Evolutionary conservation across 2,329 filamentous ascomycete species (phyloP).

Genomic region (Nectriaceae sp.): DNA sequence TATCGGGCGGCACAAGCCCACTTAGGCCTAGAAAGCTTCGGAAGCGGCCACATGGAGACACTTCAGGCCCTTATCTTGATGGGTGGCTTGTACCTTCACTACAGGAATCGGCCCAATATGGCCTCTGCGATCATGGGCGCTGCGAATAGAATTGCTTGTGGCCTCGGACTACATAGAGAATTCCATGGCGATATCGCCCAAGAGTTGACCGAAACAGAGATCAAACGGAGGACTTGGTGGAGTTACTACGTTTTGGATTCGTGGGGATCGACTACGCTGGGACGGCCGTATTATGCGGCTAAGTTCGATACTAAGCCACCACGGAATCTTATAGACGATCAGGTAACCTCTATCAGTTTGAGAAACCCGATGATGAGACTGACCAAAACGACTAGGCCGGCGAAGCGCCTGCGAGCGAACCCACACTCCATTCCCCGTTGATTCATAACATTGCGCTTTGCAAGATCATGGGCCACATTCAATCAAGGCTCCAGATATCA

Average conservation of each 20-base stretch:
- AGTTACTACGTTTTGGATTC: constrained; percentile 73
- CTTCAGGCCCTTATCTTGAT: constrained; percentile 71
- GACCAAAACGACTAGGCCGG: constrained; percentile 1
- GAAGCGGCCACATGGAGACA: constrained; percentile 60
- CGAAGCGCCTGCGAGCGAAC: background rate
- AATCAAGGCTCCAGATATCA: background rate
- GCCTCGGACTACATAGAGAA: constrained; percentile 67
- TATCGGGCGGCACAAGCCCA: constrained; percentile 69
- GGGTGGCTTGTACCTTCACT: constrained; percentile 76
- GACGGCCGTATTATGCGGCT: constrained; percentile 69
- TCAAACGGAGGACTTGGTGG: constrained; percentile 65
- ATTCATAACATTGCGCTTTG: constrained; percentile 68
- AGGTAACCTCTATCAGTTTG: background rate
- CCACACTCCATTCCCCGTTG: background rate
- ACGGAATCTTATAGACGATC: background rate
- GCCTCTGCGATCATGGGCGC: constrained; percentile 72
- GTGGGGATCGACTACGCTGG: constrained; percentile 72
- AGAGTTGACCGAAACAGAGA: constrained; percentile 55
- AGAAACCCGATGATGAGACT: constrained; percentile 41
- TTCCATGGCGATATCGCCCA: background rate
- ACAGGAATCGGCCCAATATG: constrained; percentile 74
- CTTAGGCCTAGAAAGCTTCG: constrained; percentile 66
- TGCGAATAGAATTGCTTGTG: constrained; percentile 70
- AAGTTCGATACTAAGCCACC: constrained; percentile 67
- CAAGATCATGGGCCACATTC: constrained; percentile 60